Evolutionary conservation across 169 alveolate species (phyloP), one percentile per base, ranked within the genome.

Genomic region (Plasmodium gaboni): DNA sequence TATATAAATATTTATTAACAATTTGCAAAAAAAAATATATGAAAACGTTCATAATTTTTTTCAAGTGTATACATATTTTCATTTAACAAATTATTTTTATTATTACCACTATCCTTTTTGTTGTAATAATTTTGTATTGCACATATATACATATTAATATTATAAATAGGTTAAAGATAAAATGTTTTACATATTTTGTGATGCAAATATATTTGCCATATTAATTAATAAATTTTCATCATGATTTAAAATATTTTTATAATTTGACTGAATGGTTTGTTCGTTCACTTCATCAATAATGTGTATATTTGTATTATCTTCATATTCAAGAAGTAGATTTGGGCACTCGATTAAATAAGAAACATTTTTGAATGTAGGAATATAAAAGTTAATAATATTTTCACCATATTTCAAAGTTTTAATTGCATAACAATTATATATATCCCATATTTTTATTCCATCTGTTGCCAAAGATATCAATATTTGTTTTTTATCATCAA

Each of bases 391-490:
- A 38, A 71, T 71, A 15, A 86, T n/a, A 53, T 86, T 86, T 44
- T 70, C 92, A 46, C 92, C 92, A 71, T 86, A 86, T 70, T 71
- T 86, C 22, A 86, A 71, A 4, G 74, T 70, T 57, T 70, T 86
- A 17, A 86, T 65, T 59, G 85, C 69, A 48, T 86, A 86, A 73
- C 92, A 86, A 51, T 86, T 70, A 65, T 46, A 86, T 22, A 86
- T 53, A 64, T 86, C 92, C 92, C 92, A 86, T 71, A 86, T 19
- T 71, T 61, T 69, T 22, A 86, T 70, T 2, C 92, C 92, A 32
- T 86, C 92, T 63, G 55, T 86, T 12, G 87, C 92, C 61, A 86
- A 51, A 63, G 92, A 65, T 6, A 86, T 51, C 78, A 86, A 60
- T 9, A 59, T n/a, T 70, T 86, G 69, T 12, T 64, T 86, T 86